A percentile compares a stretch with the other conserved stretches of the same genome.
These are phyloP conservation scores for Zizania palustris DNA, from an alignment of 202 grass and related monocot genomes.

Conservation along the genomic window DNA sequence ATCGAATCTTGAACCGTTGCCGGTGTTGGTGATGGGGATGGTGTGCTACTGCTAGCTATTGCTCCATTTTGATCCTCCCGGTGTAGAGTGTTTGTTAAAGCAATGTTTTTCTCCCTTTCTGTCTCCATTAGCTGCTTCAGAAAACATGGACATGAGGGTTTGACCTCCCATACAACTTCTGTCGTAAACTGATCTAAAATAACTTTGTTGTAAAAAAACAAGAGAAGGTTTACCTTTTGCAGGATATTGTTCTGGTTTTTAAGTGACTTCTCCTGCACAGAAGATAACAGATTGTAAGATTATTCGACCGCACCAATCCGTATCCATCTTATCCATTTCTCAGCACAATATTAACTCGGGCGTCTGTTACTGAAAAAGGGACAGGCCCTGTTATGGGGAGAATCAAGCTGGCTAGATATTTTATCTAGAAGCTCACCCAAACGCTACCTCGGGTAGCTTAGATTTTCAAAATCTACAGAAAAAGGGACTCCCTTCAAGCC, in stretches of 20 bases:
- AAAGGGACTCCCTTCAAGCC: too few relatives aligned
- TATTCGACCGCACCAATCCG: background rate
- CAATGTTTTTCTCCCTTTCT: slow-evolving; percentile 49
- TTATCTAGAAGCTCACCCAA: too few relatives aligned
- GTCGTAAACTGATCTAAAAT: background rate
- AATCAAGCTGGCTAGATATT: too few relatives aligned
- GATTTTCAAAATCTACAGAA: too few relatives aligned
- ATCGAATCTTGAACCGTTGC: slow-evolving; percentile 35
- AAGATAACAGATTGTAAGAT: slow-evolving; percentile 19
- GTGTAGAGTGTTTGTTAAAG: slow-evolving; percentile 21
- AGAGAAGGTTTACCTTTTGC: slow-evolving; percentile 52
- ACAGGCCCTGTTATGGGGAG: too few relatives aligned
- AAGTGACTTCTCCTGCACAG: slow-evolving; percentile 69
- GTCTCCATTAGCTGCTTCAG: slow-evolving; percentile 51
- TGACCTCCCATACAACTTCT: background rate
- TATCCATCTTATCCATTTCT: background rate
- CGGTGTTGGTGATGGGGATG: slow-evolving; percentile 25
- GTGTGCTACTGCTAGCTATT: slow-evolving; percentile 31
- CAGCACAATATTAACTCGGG: background rate
- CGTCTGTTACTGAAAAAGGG: background rate
- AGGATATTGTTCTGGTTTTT: slow-evolving; percentile 58
- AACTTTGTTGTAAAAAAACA: background rate
- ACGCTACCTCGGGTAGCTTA: too few relatives aligned
- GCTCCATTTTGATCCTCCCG: slow-evolving; percentile 43
- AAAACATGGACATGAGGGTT: slow-evolving; percentile 29